These are phyloP conservation scores for Cucurbita argyrosperma DNA, from an alignment of 306 rosid genomes.

Conservation along the genomic window DNA sequence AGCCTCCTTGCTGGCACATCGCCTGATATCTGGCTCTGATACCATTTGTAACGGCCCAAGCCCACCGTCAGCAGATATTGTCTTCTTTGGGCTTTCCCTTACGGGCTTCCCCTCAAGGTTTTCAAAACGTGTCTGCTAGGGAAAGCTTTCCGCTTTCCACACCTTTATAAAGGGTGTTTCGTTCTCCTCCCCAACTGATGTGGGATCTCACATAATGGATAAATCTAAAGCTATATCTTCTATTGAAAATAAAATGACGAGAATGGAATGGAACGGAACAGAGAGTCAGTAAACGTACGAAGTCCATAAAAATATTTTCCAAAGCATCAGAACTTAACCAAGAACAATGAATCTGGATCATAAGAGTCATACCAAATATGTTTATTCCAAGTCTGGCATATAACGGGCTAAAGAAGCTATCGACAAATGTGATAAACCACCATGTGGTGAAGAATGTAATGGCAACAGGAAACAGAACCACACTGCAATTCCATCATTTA, in stretches of 20 bases:
- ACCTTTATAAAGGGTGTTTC: too few relatives aligned
- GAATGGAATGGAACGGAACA: background rate
- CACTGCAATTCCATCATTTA: slow-evolving; percentile 15
- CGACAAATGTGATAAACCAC: slow-evolving; percentile 36
- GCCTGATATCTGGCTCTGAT: too few relatives aligned
- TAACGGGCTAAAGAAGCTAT: slow-evolving; percentile 35
- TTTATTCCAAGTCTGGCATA: slow-evolving; percentile 31
- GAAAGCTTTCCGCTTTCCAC: too few relatives aligned
- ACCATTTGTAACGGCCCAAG: too few relatives aligned
- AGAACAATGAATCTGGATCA: background rate
- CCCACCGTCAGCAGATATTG: too few relatives aligned
- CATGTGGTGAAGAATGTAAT: slow-evolving; percentile 35
- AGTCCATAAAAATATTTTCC: background rate
- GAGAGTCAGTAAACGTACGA: background rate
- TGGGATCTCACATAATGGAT: background rate
- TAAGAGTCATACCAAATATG: slow-evolving; percentile 25
- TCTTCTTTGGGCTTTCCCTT: too few relatives aligned
- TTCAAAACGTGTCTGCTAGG: too few relatives aligned
- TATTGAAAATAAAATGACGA: background rate
- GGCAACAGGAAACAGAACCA: slow-evolving; percentile 41
- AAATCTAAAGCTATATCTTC: background rate
- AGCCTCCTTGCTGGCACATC: too few relatives aligned
- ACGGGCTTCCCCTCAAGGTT: too few relatives aligned
- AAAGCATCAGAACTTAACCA: background rate
- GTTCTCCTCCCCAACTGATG: too few relatives aligned